Evolutionary conservation across 2,329 filamentous ascomycete genomes (phyloP), one percentile per base, ranked within the genome.

Genomic region (Sarocladium brachiariae): DNA sequence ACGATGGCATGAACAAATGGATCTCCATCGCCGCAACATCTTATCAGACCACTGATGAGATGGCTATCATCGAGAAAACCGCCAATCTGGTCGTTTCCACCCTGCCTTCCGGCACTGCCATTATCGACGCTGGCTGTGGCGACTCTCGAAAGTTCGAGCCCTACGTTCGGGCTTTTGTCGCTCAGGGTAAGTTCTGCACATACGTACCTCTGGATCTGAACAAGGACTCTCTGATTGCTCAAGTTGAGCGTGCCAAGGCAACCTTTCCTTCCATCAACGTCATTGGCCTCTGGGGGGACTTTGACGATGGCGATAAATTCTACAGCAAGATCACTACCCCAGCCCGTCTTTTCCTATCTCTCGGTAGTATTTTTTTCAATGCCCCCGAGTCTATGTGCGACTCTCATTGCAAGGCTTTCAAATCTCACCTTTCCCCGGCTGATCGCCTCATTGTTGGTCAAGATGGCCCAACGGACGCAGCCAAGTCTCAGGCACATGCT

Each of bases 81-180:
- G 52, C 51, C 3, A 27, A n/a, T 3, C 33, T 51, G 0, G 49
- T 61, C 1, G 59, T 57, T 1, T n/a, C 11, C 0, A 11, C 53
- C 1, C 43, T 61, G 10, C 56, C 59, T 0, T 27, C 31, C 0
- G 43, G 39, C 1, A 56, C 54, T 0, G 24, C 18, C 2, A 59
- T 61, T 16, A 8, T 60, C 8, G 53, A 61, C 13, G 46, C 60
- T 1, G 58, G 59, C 0, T 57, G 57, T 0, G 55, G 56, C 0
- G 55, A 60, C 38, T 60, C 59, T 1, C 51, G 11, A 7, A 58
- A 59, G 31, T 61, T 51, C n/a, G 54, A 54, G 13, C 53, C 58
- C 1, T 61, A 61, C 14, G 49, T 55, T 7, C 7, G 47, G 0
- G 54, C 57, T 1, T 58, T 60, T 4, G 2, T 55, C 0, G 13